These are phyloP conservation scores for Cornus kousa DNA, from an alignment of 148 eudicot species.

Conservation along the genomic window DNA sequence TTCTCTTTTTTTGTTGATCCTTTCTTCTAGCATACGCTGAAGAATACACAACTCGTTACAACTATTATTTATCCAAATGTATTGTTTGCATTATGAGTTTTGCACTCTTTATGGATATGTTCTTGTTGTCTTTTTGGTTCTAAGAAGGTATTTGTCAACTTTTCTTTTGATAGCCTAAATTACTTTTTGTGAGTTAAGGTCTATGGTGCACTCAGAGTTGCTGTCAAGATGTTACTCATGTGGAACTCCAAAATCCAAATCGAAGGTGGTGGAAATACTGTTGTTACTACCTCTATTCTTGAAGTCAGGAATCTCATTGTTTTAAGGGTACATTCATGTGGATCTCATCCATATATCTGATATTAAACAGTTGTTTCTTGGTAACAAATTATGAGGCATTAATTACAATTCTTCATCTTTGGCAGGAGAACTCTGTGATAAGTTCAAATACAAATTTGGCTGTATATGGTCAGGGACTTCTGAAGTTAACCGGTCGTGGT, in stretches of 20 bases:
- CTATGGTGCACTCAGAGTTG: slow-evolving; percentile 71
- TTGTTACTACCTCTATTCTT: slow-evolving; percentile 65
- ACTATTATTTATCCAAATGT: no score
- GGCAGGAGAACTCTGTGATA: slow-evolving; percentile 72
- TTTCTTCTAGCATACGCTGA: no score
- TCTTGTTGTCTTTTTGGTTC: neutral
- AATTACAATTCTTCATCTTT: slow-evolving; percentile 5
- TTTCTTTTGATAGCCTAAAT: slow-evolving; percentile 5
- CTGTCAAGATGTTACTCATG: slow-evolving; percentile 86
- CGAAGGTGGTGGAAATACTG: slow-evolving; percentile 57
- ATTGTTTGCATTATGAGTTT: no score
- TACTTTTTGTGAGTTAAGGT: slow-evolving; percentile 46
- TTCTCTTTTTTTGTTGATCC: no score
- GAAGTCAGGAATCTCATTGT: slow-evolving; percentile 82
- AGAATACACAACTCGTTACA: no score
- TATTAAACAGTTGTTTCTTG: neutral
- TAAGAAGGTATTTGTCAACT: neutral
- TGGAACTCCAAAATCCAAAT: slow-evolving; percentile 72
- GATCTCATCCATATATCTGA: neutral
- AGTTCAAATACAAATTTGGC: slow-evolving; percentile 77
- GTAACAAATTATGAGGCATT: slow-evolving; percentile 1
- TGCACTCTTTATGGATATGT: no score
- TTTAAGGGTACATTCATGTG: slow-evolving; percentile 45
- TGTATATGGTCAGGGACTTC: slow-evolving; percentile 75
- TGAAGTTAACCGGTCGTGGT: slow-evolving; percentile 65